Evolutionary conservation across 495 filamentous ascomycete genomes (phyloP).

Genomic region (Daldinia caldariorum): DNA sequence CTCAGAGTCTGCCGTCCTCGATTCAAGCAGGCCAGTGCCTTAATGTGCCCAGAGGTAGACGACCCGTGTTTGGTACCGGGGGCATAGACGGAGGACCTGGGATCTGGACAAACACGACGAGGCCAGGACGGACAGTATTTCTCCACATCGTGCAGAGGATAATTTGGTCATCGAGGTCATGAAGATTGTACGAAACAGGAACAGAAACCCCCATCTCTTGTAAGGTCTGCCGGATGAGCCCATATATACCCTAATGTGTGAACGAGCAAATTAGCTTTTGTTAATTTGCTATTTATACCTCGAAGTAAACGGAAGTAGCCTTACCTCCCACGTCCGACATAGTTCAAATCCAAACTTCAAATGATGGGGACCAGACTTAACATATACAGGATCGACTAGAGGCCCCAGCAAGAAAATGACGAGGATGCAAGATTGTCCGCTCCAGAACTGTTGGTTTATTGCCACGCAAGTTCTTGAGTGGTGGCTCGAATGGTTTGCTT

Average conservation of each 20-base stretch:
- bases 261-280: neutral
- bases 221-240: constrained; percentile 5
- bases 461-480: constrained; percentile 18
- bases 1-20: no score
- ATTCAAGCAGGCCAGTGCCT: no score
- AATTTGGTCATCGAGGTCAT: neutral
- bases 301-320: neutral
- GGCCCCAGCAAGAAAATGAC: constrained; percentile 15
- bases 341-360: constrained; percentile 26
- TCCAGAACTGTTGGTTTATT: constrained; percentile 3
- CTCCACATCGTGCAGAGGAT: constrained; percentile 20
- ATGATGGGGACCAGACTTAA: neutral
- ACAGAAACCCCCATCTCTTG: neutral
- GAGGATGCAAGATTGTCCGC: neutral
- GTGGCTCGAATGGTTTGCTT: constrained; percentile 15
- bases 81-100: no score
- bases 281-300: no score
- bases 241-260: constrained; percentile 19
- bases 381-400: constrained; percentile 7
- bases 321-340: constrained; percentile 34
- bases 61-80: no score
- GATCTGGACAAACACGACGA: constrained; percentile 15
- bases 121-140: constrained; percentile 9
- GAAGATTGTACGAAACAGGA: neutral
- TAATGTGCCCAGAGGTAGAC: no score